Evolutionary conservation across 2,329 filamentous ascomycete genomes (phyloP), one percentile per base, ranked within the genome.

Genomic region (Fusarium pseudonygamai): DNA sequence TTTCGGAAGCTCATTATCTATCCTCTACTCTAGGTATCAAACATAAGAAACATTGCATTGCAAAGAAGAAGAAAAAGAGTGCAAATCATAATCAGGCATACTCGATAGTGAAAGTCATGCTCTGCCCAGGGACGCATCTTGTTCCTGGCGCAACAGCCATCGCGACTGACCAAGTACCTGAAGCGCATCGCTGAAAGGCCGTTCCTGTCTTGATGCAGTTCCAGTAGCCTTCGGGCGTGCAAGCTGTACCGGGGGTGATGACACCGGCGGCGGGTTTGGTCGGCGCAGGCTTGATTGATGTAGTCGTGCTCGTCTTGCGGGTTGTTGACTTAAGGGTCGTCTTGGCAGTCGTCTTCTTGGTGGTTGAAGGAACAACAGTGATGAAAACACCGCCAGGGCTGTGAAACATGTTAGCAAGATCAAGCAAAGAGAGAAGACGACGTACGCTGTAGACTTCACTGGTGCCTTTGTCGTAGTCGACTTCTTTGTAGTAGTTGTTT

Each of bases 161-260:
- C 24, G 82, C 68, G 5, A 72, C 76, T 11, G 86, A 85, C 89
- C 89, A 91, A 46, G 79, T 74, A 13, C 89, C 89, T 20, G 84
- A 86, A 15, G 88, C 89, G 71, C 90, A 91, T 62, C 88, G 87
- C 80, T 91, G 89, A 83, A 90, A 91, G 3, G 57, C 39, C 2
- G 40, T 47, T 12, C 72, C 72, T 10, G 60, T 39, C 18, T 28
- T 75, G 45, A 69, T 40, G 16, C 72, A 74, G 60, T 73, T 74
- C 72, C 72, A 74, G 26, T 75, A 75, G 2, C 72, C 72, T 9
- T 74, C 56, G 82, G 83, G 39, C 76, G 80, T 69, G 24, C 73
- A 74, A 1, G 67, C 16, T 1, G 60, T 74, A 10, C 68, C 72
- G 0, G 72, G 68, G 0, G 72, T 45, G 8, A 74, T 75, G 7